Evolutionary conservation across 495 filamentous ascomycete species (phyloP), one percentile per base, ranked within the genome.

Genomic region (Aspergillus haitiensis): DNA sequence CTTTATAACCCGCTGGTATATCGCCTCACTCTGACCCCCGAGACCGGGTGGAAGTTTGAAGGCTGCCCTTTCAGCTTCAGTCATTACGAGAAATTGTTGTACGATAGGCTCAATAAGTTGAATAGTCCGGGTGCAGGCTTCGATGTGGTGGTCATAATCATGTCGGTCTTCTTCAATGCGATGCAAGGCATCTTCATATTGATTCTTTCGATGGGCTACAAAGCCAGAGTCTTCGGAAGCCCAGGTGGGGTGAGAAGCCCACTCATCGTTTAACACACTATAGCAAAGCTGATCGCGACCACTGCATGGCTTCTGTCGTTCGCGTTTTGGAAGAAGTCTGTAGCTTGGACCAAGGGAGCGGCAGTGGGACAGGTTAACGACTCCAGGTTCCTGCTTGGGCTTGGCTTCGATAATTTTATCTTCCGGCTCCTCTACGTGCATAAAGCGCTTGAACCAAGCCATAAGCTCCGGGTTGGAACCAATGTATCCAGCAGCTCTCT

Each of bases 221-320:
- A 99, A 99, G 2, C 95, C 95, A 34, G 91, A 96, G 68, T 99
- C 95, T 73, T 99, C 95, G 1, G 93, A 97, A 1, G 93, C 95
- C 95, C 95, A 99, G 4, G 95, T 99, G 1, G 95, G 95, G 75
- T 98, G 94, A 48, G 93, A 97, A 2, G 93, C 94, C 95, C 95
- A 99, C 61, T 96, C 90, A 66, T 99, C 94, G 58, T 99, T 99
- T 46, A 99, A 81, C 1, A 98, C 94, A 46, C 84, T 81, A 56
- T 88, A 83, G 70, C 95, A 99, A 62, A 98, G 86, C 71, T 94
- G 90, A 69, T 99, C 95, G 39, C 95, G 88, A 15, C 95, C 95
- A 66, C 88, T 90, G 76, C 95, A 99, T 1, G 86, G 81, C 74
- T 93, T 91, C 42, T 91, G 83, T 6, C 90, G 85, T 71, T 97